These are phyloP conservation scores for Colletotrichum costaricense DNA, from an alignment of 2,329 filamentous ascomycete species.

Conservation along the genomic window DNA sequence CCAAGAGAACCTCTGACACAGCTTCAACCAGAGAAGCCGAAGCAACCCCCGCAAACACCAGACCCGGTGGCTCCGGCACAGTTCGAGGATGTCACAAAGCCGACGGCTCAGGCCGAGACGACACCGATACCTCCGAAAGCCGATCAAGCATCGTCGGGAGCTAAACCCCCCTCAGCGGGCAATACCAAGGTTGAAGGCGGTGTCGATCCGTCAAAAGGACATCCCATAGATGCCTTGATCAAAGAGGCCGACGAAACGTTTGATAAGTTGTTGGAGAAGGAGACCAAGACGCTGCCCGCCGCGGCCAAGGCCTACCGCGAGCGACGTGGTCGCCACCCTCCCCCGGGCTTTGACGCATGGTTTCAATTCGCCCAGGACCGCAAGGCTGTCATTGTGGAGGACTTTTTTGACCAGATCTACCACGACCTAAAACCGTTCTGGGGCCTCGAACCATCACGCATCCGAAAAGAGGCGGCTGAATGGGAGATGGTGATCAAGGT, in stretches of 20 bases:
- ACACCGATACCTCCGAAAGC: constrained; percentile 5
- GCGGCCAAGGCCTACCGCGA: constrained; percentile 59
- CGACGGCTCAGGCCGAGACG: constrained; percentile 23
- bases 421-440: constrained; percentile 65
- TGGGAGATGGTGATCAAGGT: constrained; percentile 73
- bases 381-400: constrained; percentile 56
- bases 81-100: constrained; percentile 17
- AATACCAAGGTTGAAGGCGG: neutral
- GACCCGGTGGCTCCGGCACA: constrained; percentile 28
- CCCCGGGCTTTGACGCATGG: constrained; percentile 61
- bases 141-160: neutral
- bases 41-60: constrained; percentile 34
- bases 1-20: constrained; percentile 19
- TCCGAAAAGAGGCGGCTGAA: constrained; percentile 63
- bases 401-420: constrained; percentile 65
- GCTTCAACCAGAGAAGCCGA: constrained; percentile 16
- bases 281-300: constrained; percentile 53
- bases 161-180: neutral
- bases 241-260: constrained; percentile 51
- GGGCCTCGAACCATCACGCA: constrained; percentile 58
- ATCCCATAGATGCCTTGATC: constrained; percentile 60
- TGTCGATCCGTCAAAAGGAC: constrained; percentile 39
- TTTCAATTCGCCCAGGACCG: constrained; percentile 55
- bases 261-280: constrained; percentile 51
- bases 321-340: constrained; percentile 60